Evolutionary conservation across 2,329 filamentous ascomycete genomes (phyloP).

Genomic region (Talaromyces sp.): DNA sequence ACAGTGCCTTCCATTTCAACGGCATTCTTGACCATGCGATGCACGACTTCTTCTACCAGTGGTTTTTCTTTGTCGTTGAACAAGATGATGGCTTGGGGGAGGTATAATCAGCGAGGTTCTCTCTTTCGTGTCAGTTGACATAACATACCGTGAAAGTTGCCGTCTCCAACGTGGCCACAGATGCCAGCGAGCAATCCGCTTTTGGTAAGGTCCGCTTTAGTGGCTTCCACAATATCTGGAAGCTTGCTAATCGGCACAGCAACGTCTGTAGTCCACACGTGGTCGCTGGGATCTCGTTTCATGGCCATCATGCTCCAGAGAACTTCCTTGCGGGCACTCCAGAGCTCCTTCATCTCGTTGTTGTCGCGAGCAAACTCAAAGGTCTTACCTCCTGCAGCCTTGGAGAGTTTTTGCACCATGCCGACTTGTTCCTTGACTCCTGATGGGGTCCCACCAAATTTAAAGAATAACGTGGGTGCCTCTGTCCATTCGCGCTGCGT

Average conservation of each 20-base stretch:
- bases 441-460: slow-evolving; percentile 63
- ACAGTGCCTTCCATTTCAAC: slow-evolving; percentile 69
- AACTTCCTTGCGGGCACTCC: slow-evolving; percentile 71
- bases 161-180: slow-evolving; percentile 70
- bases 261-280: slow-evolving; percentile 76
- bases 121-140: not conserved
- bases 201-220: slow-evolving; percentile 60
- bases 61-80: slow-evolving; percentile 56
- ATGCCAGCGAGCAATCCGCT: slow-evolving; percentile 62
- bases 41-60: slow-evolving; percentile 56
- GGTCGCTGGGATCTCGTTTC: slow-evolving; percentile 54
- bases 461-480: slow-evolving; percentile 68
- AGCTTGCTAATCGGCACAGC: slow-evolving; percentile 70
- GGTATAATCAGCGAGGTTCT: not conserved
- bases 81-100: slow-evolving; percentile 53
- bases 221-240: slow-evolving; percentile 67
- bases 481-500: slow-evolving; percentile 60
- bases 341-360: slow-evolving; percentile 64
- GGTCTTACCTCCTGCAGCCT: slow-evolving; percentile 49
- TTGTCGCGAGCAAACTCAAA: slow-evolving; percentile 65
- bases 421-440: slow-evolving; percentile 61
- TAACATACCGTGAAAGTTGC: slow-evolving; percentile 64
- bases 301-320: slow-evolving; percentile 69
- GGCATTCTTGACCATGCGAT: slow-evolving; percentile 66
- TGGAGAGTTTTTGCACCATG: slow-evolving; percentile 57